Conservation (phyloP, 495 filamentous ascomycete species). For the Xylaria intraflava region DNA sequence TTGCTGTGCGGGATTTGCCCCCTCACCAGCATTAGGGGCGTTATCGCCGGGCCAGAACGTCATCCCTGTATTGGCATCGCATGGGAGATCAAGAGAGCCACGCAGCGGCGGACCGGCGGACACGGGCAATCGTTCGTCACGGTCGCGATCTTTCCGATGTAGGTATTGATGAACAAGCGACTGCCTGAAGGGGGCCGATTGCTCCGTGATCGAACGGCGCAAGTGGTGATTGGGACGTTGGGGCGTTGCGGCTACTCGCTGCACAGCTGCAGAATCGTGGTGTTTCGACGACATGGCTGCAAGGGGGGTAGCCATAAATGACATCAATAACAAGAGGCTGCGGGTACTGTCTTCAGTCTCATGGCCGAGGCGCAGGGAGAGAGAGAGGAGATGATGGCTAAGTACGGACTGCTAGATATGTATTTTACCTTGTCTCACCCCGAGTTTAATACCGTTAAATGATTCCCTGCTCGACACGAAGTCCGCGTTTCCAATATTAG, state of each 20-base stretch:
- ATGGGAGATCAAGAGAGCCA: slow-evolving; percentile 33
- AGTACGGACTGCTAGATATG: too few relatives aligned
- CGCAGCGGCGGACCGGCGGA: slow-evolving; percentile 22
- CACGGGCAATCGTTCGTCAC: slow-evolving; percentile 29
- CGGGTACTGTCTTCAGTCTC: background rate
- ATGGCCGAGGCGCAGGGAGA: too few relatives aligned
- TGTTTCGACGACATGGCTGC: slow-evolving; percentile 11
- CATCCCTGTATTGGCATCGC: slow-evolving; percentile 36
- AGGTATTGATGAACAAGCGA: slow-evolving; percentile 37
- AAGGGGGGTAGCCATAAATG: background rate
- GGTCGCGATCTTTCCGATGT: slow-evolving; percentile 39
- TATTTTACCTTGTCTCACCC: too few relatives aligned
- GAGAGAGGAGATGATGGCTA: too few relatives aligned
- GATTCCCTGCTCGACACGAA: too few relatives aligned
- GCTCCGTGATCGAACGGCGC: slow-evolving; percentile 44
- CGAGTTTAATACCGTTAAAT: too few relatives aligned
- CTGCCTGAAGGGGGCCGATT: slow-evolving; percentile 42
- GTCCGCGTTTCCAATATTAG: too few relatives aligned
- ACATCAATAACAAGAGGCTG: slow-evolving; percentile 4
- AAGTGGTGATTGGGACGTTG: slow-evolving; percentile 42
- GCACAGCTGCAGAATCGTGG: background rate
- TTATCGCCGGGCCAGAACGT: slow-evolving; percentile 8
- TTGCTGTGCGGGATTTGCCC: slow-evolving; percentile 5
- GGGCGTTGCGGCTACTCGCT: slow-evolving; percentile 25
- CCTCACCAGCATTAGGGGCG: slow-evolving; percentile 15